phyloP scores from a whole-genome alignment of 2,329 filamentous ascomycete genomes.

The Neonectria magnoliae region DNA sequence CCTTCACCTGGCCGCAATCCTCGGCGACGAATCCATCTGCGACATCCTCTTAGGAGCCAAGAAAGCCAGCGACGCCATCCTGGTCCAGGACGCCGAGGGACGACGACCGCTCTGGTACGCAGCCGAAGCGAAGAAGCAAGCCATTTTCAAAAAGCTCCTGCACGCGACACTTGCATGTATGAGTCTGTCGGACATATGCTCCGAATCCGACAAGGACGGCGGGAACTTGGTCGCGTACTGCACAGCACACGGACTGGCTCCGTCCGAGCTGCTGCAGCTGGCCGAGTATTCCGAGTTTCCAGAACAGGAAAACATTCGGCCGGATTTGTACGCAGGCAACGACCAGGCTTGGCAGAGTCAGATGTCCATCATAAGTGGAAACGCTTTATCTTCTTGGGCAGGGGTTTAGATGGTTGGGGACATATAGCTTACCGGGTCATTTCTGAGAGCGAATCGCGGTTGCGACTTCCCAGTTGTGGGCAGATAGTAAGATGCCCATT shows the following conservation, averaged over 20 bases:
- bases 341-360: background rate
- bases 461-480: too few species aligned
- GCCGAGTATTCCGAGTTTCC: background rate
- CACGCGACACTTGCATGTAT: background rate
- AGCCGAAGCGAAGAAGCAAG: background rate
- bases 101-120: background rate
- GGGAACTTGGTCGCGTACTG: background rate
- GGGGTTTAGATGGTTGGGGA: background rate
- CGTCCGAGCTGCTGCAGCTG: background rate
- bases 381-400: background rate
- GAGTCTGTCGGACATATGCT: background rate
- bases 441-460: background rate
- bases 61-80: background rate
- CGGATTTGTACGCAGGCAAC: background rate
- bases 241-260: background rate
- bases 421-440: background rate
- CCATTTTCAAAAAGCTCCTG: background rate
- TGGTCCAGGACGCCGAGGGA: background rate
- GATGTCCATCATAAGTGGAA: background rate
- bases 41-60: background rate
- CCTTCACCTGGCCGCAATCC: constrained; percentile 1
- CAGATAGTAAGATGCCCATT: too few species aligned
- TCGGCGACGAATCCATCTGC: background rate
- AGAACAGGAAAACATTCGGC: background rate
- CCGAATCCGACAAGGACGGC: background rate